A percentile compares a stretch with the other conserved stretches of the same genome.
These are phyloP conservation scores for Pythium insidiosum DNA, from an alignment of 352 stramenopile species.

Conservation along the genomic window DNA sequence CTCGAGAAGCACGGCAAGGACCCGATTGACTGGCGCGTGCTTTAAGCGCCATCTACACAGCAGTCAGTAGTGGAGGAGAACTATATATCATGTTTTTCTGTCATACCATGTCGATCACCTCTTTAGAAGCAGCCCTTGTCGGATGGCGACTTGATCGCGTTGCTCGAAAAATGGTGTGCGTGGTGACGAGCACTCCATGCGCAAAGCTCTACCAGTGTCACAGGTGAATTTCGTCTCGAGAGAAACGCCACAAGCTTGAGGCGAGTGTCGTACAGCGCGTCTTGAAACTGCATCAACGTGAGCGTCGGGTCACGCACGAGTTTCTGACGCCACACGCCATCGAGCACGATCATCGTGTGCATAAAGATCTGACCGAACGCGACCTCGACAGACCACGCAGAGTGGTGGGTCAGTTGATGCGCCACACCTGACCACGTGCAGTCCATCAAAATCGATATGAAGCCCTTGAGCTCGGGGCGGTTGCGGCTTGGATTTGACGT, in stretches of 20 bases:
- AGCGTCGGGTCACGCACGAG: conserved; percentile 34
- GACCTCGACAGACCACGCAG: conserved; percentile 36
- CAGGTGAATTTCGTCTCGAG: conserved; percentile 26
- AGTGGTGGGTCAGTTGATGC: conserved; percentile 23
- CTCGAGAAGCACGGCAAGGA: conserved; percentile 68
- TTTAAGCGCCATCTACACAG: too few relatives aligned
- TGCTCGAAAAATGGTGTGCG: conserved; percentile 10
- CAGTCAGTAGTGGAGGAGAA: too few relatives aligned
- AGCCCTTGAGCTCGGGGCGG: conserved; percentile 48
- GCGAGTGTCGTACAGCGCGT: conserved; percentile 45
- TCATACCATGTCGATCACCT: too few relatives aligned
- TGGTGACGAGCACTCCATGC: conserved; percentile 35
- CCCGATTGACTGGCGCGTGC: conserved; percentile 84
- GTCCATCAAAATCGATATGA: conserved; percentile 33
- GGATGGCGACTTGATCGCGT: too few relatives aligned
- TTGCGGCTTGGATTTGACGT: conserved; percentile 37
- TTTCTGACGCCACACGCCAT: conserved; percentile 50
- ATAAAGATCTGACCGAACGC: conserved; percentile 53
- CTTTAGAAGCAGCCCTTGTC: too few relatives aligned
- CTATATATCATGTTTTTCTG: too few relatives aligned
- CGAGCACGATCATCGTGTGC: conserved; percentile 50
- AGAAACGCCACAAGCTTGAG: conserved; percentile 40
- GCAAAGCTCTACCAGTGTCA: conserved; percentile 39
- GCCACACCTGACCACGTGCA: conserved; percentile 28
- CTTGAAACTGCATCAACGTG: conserved; percentile 55